These are phyloP conservation scores for Paraurostyla sp. DNA, from an alignment of 73 alveolate species.

Conservation along the genomic window DNA sequence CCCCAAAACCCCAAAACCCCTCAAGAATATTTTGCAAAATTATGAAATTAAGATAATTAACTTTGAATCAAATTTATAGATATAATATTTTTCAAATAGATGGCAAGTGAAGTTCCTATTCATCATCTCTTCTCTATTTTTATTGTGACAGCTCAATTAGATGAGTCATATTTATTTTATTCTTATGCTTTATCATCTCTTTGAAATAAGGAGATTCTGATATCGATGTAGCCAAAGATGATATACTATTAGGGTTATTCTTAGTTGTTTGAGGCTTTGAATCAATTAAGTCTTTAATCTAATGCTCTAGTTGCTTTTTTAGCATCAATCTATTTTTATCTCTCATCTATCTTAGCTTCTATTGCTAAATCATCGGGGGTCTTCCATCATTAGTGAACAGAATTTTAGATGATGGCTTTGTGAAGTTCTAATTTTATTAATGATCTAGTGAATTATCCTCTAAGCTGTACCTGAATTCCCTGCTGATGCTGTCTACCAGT, in stretches of 20 bases:
- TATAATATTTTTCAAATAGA: no score
- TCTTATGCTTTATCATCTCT: slow-evolving; percentile 15
- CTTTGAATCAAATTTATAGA: no score
- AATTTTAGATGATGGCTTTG: not conserved
- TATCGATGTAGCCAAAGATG: slow-evolving; percentile 17
- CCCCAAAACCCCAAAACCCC: no score
- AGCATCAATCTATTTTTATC: not conserved
- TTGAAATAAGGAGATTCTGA: slow-evolving; percentile 25
- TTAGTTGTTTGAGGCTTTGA: not conserved
- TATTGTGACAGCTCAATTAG: not conserved
- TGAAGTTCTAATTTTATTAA: no score
- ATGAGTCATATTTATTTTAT: not conserved
- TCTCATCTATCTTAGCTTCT: not conserved
- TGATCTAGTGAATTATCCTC: no score
- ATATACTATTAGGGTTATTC: not conserved
- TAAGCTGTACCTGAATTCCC: no score
- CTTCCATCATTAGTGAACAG: not conserved
- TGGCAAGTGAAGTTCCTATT: slow-evolving; percentile 8
- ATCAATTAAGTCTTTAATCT: not conserved
- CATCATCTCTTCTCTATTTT: not conserved
- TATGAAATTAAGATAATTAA: no score
- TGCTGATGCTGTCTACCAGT: no score
- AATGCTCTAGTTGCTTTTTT: not conserved
- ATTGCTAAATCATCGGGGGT: not conserved
- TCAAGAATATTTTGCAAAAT: no score